Percentiles rank a stretch among this genome's conserved stretches.
Evolutionary conservation across 139 green algal genomes (phyloP).

Genomic region (Desmodesmus armatus): DNA sequence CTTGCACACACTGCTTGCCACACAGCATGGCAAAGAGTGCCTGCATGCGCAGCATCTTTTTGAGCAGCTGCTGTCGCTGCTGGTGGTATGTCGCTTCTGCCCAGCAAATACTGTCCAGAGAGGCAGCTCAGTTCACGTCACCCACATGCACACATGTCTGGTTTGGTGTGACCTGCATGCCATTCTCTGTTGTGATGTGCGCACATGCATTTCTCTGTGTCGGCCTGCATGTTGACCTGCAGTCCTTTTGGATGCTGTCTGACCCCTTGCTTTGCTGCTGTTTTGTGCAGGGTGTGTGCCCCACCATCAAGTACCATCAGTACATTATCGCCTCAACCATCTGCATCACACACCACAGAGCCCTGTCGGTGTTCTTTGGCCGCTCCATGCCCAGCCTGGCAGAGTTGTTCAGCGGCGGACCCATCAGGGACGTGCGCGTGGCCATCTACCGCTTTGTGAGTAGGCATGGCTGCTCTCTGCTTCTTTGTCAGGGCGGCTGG

Average conservation of each 20-base stretch:
- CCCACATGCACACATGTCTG: no score
- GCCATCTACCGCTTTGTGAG: conserved; percentile 32
- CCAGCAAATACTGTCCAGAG: no score
- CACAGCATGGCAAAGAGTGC: background rate
- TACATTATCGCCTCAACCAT: conserved; percentile 22
- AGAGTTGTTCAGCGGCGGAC: conserved; percentile 29
- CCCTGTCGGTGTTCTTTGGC: conserved; percentile 34
- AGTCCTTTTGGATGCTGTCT: no score
- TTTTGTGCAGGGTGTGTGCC: conserved; percentile 38
- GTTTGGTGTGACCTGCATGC: no score
- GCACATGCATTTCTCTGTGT: no score
- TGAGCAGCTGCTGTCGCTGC: background rate
- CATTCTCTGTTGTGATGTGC: no score
- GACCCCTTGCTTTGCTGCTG: no score
- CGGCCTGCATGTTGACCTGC: no score
- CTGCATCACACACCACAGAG: background rate
- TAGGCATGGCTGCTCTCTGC: background rate
- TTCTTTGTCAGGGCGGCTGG: background rate
- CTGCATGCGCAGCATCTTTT: background rate
- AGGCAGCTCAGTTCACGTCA: no score
- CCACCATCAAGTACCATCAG: conserved; percentile 16
- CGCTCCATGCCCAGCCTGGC: conserved; percentile 3
- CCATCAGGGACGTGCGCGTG: background rate
- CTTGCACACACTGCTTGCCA: background rate
- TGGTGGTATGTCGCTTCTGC: background rate